These are phyloP conservation scores for Amborella trichopoda DNA, from an alignment of 164 flowering plant genomes.

Conservation along the genomic window DNA sequence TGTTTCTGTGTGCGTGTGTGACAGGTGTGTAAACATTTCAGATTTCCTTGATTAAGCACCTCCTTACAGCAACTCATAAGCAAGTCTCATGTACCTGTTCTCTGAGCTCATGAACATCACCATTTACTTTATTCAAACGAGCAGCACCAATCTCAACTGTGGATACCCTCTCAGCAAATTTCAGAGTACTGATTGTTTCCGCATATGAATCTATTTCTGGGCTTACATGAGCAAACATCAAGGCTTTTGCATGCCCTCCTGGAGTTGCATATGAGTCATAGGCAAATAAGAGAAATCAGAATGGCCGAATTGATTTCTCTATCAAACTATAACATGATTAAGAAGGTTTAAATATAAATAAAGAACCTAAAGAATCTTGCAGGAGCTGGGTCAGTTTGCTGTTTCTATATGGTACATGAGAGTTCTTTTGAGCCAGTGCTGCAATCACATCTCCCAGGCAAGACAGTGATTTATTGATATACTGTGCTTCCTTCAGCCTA, in stretches of 20 bases:
- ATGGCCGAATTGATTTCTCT: neutral
- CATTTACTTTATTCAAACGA: conserved; percentile 55
- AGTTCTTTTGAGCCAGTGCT: conserved; percentile 72
- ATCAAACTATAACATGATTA: neutral
- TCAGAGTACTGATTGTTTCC: conserved; percentile 70
- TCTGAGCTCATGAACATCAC: conserved; percentile 63
- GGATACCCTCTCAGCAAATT: conserved; percentile 81
- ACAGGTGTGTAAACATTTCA: neutral
- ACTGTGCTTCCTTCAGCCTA: conserved; percentile 71
- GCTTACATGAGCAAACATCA: conserved; percentile 91
- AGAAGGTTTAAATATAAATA: neutral
- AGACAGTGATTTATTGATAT: conserved; percentile 71
- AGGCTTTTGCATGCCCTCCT: conserved; percentile 85
- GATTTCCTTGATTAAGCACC: neutral
- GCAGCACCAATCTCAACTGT: conserved; percentile 88
- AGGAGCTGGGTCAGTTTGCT: conserved; percentile 89
- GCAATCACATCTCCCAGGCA: conserved; percentile 83
- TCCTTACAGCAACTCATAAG: neutral
- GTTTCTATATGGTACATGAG: conserved; percentile 80
- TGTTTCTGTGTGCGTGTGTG: neutral
- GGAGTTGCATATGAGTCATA: conserved; percentile 8
- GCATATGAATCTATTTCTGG: conserved; percentile 69
- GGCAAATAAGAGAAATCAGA: conserved; percentile 1
- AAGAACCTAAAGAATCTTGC: conserved; percentile 73
- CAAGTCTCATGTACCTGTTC: conserved; percentile 43